Base-by-base conservation (phyloP, 2,329 filamentous ascomycete genomes). In the Fusarium transvaalense region DNA sequence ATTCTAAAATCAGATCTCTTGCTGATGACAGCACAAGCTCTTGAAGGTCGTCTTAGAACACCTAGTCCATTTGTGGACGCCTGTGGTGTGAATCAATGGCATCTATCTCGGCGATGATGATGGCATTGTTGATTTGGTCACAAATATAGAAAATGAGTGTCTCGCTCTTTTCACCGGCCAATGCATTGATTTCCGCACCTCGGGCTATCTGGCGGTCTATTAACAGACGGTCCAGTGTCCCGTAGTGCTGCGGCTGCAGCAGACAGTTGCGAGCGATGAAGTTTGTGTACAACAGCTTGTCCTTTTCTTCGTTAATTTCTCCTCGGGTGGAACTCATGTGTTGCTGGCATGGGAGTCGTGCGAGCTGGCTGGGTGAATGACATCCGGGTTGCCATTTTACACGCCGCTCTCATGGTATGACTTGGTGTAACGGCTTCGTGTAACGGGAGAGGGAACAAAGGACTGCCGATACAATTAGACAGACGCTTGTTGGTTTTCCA, bases 51-150 rank as follows among this genome's bases (percentile, higher is more conserved):
- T 9, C 3, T 3, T 35, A 23, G 3, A 37, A 21, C 3, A 29
- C 0, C 3, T 6, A 0, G 1, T 4, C 21, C 6, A 14, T 19
- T 8, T 38, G 1, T 8, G 47, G 12, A 19, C 21, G 2, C 25
- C 2, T 6, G 12, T 37, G 21, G 3, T 13, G 23, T 0, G 1
- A 15, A 1, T 43, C 23, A 8, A 21, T 29, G 3, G 21, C 7
- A 1, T 38, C 17, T 1, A 3, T 10, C 7, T 37, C 12, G 12
- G 12, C 47, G 2, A 4, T 50, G 10, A 50, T 12, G 2, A 37
- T 38, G 4, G 23, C 23, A 4, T 7, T 50, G 23, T 38, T 50
- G 4, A 50, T 29, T 14, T 29, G 34, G 2, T 38, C 21, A 14
- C 32, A 50, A 6, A 38, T 6, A 19, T 29, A 2, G 12, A 19